These are phyloP conservation scores for Emergomyces orientalis DNA, from an alignment of 2,329 filamentous ascomycete genomes.

Conservation along the genomic window DNA sequence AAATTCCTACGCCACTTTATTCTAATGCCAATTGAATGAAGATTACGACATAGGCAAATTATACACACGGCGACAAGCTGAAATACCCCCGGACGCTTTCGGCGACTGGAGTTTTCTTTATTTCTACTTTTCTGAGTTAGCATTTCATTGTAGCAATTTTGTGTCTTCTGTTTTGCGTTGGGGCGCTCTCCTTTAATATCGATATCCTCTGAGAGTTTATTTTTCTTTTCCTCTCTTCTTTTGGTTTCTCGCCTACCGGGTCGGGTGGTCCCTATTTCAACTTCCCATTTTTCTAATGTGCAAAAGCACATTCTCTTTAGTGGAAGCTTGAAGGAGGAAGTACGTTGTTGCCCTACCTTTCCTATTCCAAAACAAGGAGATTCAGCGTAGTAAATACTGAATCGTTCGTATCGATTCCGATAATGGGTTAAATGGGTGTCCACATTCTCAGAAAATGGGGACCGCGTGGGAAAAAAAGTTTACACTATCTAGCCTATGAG, in stretches of 20 bases:
- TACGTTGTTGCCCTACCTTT: background rate
- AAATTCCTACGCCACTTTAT: background rate
- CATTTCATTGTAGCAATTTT: background rate
- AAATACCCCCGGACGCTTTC: background rate
- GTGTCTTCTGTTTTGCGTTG: background rate
- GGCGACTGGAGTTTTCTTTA: background rate
- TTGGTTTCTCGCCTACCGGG: background rate
- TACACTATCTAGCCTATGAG: background rate
- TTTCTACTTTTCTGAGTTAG: background rate
- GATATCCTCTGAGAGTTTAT: background rate
- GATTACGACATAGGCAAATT: background rate
- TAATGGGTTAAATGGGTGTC: background rate
- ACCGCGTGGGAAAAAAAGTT: background rate
- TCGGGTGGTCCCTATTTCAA: background rate
- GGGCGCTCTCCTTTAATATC: background rate
- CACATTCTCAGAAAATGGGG: background rate
- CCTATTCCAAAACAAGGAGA: background rate
- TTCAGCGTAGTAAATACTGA: background rate
- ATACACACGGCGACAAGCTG: background rate
- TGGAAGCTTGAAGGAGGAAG: background rate
- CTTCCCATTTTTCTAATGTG: background rate
- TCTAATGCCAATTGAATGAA: constrained; percentile 5
- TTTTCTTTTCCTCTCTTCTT: background rate
- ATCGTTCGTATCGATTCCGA: background rate
- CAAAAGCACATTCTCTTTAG: background rate